Base-by-base conservation (phyloP, 2,329 filamentous ascomycete genomes). In the Metarhizium brunneum region DNA sequence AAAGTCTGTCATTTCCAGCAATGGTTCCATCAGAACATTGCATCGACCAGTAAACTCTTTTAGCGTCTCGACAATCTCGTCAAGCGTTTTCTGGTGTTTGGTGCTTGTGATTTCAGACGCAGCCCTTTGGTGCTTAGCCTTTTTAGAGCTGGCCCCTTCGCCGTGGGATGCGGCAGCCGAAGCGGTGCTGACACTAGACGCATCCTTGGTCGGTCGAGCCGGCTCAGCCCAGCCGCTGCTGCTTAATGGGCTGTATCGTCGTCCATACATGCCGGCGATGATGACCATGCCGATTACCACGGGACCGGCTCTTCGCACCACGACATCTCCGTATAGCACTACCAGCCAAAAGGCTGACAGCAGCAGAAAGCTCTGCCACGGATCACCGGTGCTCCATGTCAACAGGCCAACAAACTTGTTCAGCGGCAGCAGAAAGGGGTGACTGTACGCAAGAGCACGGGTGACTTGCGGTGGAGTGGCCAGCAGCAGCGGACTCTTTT, bases 391-490 rank as follows among this genome's bases (percentile, higher is more conserved):
- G 8, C 90, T 96, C 94, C 94, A 99, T 73, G 89, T 96, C 60
- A 99, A 67, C 58, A 99, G 75, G 0, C 92, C 94, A 2, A 82
- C 87, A 16, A 95, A 72, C 66, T 87, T 88, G 69, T 96, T 97
- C 56, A 97, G 76, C 6, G 92, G 91, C 7, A 96, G 76, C 7
- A 99, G 78, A 68, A 96, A 97, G 0, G 94, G 92, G 68, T 99
- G 92, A 60, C 92, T 96, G 69, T 97, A 96, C 60, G 92, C 92
- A 58, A 99, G 80, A 14, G 92, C 92, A 63, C 94, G 84, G 2
- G 94, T 99, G 68, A 99, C 87, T 68, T 96, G 90, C 2, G 94
- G 94, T 47, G 94, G 94, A 10, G 94, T 99, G 16, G 92, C 91
- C 57, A 95, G 86, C 18, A 99, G 80, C 49, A 99, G 74, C 11